phyloP scores from a whole-genome alignment of 2,329 filamentous ascomycete genomes.

The Lasiodiplodia hormozganensis region DNA sequence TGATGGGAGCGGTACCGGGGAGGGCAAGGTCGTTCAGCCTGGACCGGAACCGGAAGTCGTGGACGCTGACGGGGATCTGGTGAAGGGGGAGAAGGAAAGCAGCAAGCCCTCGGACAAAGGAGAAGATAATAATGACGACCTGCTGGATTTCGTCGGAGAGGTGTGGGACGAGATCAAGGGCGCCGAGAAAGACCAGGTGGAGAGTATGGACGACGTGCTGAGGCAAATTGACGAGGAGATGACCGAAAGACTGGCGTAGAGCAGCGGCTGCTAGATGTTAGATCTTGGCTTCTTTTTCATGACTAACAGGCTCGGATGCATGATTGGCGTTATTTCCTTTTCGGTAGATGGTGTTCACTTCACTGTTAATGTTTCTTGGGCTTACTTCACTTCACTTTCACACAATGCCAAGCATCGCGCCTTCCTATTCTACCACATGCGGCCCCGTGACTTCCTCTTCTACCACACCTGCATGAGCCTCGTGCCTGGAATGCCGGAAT shows the following conservation, averaged over 20 bases:
- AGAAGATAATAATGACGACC: slow-evolving; percentile 2
- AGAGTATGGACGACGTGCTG: slow-evolving; percentile 21
- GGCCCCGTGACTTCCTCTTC: neutral
- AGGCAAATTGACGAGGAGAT: slow-evolving; percentile 24
- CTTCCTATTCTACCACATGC: neutral
- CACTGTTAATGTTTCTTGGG: neutral
- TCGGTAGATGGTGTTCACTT: neutral
- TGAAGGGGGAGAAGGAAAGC: neutral
- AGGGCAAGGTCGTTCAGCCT: neutral
- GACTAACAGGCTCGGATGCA: neutral
- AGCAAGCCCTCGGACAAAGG: neutral
- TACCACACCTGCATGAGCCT: too few relatives aligned
- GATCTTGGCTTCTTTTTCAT: neutral
- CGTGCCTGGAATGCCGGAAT: neutral
- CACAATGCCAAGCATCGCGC: slow-evolving; percentile 1
- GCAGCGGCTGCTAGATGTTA: neutral
- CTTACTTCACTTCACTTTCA: neutral
- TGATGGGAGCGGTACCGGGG: neutral
- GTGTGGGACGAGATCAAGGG: slow-evolving; percentile 25
- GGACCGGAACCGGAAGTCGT: slow-evolving; percentile 11
- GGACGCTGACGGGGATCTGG: slow-evolving; percentile 18
- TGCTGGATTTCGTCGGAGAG: slow-evolving; percentile 18
- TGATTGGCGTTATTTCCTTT: neutral
- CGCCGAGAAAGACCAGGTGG: slow-evolving; percentile 17
- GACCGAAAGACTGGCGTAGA: slow-evolving; percentile 12